These are phyloP conservation scores for Firmiana major DNA, from an alignment of 345 rosid genomes.

Conservation along the genomic window DNA sequence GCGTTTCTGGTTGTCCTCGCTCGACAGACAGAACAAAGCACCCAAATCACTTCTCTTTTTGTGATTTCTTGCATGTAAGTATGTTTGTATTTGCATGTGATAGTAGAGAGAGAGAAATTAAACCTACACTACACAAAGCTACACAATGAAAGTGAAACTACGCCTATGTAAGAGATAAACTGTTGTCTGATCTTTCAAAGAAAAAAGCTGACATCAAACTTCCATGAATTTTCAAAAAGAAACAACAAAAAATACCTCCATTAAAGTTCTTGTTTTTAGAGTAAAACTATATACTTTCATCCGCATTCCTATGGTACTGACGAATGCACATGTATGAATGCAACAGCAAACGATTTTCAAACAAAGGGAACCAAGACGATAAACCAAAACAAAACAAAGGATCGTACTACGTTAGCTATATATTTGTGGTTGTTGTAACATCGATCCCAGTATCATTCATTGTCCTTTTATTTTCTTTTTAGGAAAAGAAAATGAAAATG, in stretches of 20 bases:
- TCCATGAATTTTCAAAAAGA: neutral
- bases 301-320: neutral
- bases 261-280: neutral
- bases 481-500: too few species aligned
- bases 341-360: neutral
- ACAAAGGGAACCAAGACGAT: neutral
- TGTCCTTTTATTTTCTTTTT: neutral
- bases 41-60: slow-evolving; percentile 34
- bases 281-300: neutral
- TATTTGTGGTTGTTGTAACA: slow-evolving; percentile 1
- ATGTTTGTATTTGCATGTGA: slow-evolving; percentile 19
- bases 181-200: slow-evolving; percentile 1
- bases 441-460: neutral
- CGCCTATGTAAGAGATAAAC: neutral
- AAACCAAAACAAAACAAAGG: neutral
- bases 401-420: neutral
- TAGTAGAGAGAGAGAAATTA: neutral
- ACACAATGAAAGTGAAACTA: neutral
- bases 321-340: neutral
- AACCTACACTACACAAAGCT: neutral
- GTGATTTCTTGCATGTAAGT: slow-evolving; percentile 42
- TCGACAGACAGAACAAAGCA: slow-evolving; percentile 31
- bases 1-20: slow-evolving; percentile 19
- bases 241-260: neutral
- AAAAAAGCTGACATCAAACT: neutral